These are phyloP conservation scores for Xanthoconium purpureum DNA, from an alignment of 768 basidiomycete genomes.

Conservation along the genomic window DNA sequence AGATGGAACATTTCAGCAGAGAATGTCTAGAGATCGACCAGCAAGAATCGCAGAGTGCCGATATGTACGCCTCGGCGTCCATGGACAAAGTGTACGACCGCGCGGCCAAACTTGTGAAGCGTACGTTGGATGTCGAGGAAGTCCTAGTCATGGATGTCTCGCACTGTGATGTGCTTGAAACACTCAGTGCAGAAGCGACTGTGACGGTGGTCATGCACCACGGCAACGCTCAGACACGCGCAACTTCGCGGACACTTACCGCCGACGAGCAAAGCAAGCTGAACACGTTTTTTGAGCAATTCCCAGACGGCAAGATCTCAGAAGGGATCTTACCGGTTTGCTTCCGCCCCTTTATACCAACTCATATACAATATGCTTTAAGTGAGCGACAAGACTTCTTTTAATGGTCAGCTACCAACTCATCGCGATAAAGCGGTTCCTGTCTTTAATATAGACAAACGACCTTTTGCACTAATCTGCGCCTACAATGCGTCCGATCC, in stretches of 20 bases:
- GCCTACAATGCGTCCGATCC: conserved; percentile 86
- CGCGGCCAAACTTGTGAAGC: conserved; percentile 86
- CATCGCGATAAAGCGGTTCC: conserved; percentile 64
- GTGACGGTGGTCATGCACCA: conserved; percentile 71
- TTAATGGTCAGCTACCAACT: conserved; percentile 3
- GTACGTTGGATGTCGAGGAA: conserved; percentile 89
- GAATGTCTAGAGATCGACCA: conserved; percentile 90
- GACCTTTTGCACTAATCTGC: conserved; percentile 86
- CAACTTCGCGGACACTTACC: conserved; percentile 54
- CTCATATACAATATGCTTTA: conserved; percentile 81
- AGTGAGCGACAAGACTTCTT: conserved; percentile 46
- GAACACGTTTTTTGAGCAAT: conserved; percentile 70
- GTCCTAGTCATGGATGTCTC: conserved; percentile 91
- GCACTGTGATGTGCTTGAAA: conserved; percentile 83
- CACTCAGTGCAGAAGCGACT: conserved; percentile 54
- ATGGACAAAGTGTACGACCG: conserved; percentile 91
- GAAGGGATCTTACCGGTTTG: conserved; percentile 84
- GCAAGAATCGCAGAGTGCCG: conserved; percentile 27
- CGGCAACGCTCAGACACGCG: conserved; percentile 53
- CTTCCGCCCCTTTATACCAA: conserved; percentile 78
- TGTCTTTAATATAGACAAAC: conserved; percentile 89
- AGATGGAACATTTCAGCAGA: conserved; percentile 95
- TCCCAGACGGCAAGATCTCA: conserved; percentile 83
- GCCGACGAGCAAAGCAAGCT: conserved; percentile 73
- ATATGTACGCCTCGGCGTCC: conserved; percentile 33